Evolutionary conservation across 441 rosid species (phyloP), one percentile per base, ranked within the genome.

Genomic region (Adansonia gregorii): DNA sequence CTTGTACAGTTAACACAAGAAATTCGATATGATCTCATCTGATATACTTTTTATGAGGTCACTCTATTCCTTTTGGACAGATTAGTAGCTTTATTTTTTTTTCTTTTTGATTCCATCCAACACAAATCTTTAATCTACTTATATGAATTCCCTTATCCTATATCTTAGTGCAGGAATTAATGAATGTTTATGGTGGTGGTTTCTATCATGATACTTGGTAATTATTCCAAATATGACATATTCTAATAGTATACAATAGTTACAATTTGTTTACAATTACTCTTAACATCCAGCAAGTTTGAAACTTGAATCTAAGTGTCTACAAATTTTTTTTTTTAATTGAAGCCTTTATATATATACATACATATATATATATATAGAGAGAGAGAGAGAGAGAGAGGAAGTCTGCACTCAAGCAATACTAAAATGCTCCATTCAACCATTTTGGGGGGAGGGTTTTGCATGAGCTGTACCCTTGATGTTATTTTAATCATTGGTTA

Each of bases 121-220:
- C 45, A 41, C 45, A 41, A 41, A 4, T 41, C 45, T 41, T 41
- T 41, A 52, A 14, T 52, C 56, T 14, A 52, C 56, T 15, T 52
- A 52, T 15, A 52, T 52, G 7, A 52, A 52, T 14, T 52, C 7
- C 58, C 58, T 15, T 52, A 15, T 52, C 56, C 56, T n/a, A 52
- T n/a, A 14, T 52, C 56, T 52, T 52, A 52, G 58, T 52, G 58
- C 58, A 52, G n/a, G 58, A 52, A 51, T 51, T 51, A 51, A 52
- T 14, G 58, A 52, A 52, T 1, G 41, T 35, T 35, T 52, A 52
- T 52, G 17, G 58, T 52, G 58, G 58, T 52, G 58, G 17, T 52
- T 15, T 52, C 58, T 52, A 7, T 52, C 58, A 4, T 35, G 41
- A 35, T 35, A 35, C 6, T 5, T 35, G 41, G 6, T 35, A 35